Evolutionary conservation across 2,329 filamentous ascomycete species (phyloP).

Genomic region (Venturia carpophila): DNA sequence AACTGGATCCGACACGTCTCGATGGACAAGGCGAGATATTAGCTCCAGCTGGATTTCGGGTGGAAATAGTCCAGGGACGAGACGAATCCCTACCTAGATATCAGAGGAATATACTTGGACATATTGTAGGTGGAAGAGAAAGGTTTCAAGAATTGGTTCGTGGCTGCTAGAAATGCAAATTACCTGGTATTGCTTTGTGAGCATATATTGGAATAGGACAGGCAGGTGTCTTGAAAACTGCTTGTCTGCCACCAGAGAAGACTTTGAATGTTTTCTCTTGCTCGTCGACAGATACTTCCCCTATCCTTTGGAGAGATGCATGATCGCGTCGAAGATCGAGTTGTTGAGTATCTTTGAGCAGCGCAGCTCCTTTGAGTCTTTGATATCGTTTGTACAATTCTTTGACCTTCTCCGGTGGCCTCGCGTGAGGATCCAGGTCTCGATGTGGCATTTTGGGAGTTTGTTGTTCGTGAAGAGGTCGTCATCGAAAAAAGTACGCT

Average conservation of each 20-base stretch:
- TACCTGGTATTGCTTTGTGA: conserved; percentile 62
- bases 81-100: conserved; percentile 58
- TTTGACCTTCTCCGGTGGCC: conserved; percentile 63
- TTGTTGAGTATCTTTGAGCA: conserved; percentile 42
- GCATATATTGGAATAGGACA: conserved; percentile 43
- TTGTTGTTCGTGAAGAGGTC: conserved; percentile 1
- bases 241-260: conserved; percentile 13
- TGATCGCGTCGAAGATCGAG: conserved; percentile 32
- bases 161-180: conserved; percentile 22
- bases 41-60: conserved; percentile 59
- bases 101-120: conserved; percentile 20
- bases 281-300: conserved; percentile 24
- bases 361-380: conserved; percentile 46
- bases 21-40: conserved; percentile 66
- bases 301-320: conserved; percentile 23
- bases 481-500: background rate
- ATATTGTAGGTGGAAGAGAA: background rate
- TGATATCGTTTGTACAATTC: conserved; percentile 68
- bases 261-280: conserved; percentile 21
- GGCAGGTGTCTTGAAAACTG: background rate
- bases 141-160: background rate
- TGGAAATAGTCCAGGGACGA: conserved; percentile 69
- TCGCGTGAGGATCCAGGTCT: conserved; percentile 64
- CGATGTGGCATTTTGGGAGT: conserved; percentile 20
- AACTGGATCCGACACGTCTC: conserved; percentile 61